Percentiles rank a stretch among this genome's conserved stretches.
These are phyloP conservation scores for Parietaria judaica DNA, from an alignment of 306 rosid genomes.

Conservation along the genomic window DNA sequence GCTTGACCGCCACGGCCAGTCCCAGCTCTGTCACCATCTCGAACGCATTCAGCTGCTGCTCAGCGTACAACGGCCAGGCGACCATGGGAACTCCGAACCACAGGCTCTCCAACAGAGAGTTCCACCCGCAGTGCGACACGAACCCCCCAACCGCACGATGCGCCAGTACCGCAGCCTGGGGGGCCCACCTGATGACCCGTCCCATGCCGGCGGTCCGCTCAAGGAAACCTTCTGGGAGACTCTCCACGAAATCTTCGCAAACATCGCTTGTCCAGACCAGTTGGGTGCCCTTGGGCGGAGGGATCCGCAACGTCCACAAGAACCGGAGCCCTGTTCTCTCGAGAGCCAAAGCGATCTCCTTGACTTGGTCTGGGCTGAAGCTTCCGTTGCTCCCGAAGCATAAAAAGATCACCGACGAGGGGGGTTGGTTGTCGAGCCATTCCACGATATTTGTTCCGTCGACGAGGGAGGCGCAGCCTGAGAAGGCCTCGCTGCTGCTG, in stretches of 20 bases:
- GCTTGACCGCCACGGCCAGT: constrained; percentile 34
- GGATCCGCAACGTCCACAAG: constrained; percentile 37
- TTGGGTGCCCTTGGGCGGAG: background rate
- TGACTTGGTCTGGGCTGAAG: constrained; percentile 42
- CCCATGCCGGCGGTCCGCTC: constrained; percentile 48
- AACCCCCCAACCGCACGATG: constrained; percentile 50
- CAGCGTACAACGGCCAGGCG: constrained; percentile 67
- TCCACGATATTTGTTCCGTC: constrained; percentile 34
- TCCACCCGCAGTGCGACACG: constrained; percentile 68
- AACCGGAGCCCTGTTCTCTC: constrained; percentile 42
- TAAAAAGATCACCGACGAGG: constrained; percentile 37
- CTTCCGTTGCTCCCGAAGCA: constrained; percentile 62
- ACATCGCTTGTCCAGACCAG: constrained; percentile 4
- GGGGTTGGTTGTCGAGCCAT: constrained; percentile 48
- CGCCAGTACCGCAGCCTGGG: constrained; percentile 40
- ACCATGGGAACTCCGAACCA: constrained; percentile 62
- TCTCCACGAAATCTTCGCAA: constrained; percentile 7
- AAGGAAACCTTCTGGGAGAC: constrained; percentile 51
- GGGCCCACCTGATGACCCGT: constrained; percentile 52
- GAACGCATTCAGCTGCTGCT: constrained; percentile 59
- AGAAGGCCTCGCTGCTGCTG: background rate
- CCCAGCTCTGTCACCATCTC: constrained; percentile 44
- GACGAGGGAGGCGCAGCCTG: background rate
- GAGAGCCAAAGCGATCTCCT: constrained; percentile 45
- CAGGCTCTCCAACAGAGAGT: constrained; percentile 56